Evolutionary conservation across 1,284 basidiomycete genomes (phyloP).

Genomic region (Papiliotrema laurentii): DNA sequence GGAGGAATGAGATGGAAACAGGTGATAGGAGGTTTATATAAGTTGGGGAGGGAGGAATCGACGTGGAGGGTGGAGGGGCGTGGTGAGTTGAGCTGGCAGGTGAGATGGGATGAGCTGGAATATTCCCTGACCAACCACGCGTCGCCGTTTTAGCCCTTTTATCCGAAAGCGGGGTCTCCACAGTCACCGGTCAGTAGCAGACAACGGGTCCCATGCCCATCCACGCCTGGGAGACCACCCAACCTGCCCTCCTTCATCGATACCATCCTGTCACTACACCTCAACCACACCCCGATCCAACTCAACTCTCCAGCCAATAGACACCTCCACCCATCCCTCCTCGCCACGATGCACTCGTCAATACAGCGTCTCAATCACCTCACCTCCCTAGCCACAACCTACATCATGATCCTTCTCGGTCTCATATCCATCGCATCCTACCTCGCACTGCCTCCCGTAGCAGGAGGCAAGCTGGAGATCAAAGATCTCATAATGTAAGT

Average conservation of each 20-base stretch:
- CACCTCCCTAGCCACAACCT: conserved; percentile 45
- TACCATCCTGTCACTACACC: background rate
- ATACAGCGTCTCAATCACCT: conserved; percentile 45
- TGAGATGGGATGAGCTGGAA: too few relatives aligned
- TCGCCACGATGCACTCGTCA: conserved; percentile 43
- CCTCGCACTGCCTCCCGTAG: conserved; percentile 21
- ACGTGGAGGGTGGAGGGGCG: background rate
- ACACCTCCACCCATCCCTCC: background rate
- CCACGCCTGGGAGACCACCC: too few relatives aligned
- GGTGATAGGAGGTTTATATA: conserved; percentile 3
- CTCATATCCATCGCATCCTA: conserved; percentile 13
- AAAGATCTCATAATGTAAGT: conserved; percentile 45
- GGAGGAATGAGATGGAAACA: conserved; percentile 9
- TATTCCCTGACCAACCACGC: too few relatives aligned
- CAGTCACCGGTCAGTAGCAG: too few relatives aligned
- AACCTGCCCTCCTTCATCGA: background rate
- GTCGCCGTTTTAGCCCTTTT: too few relatives aligned
- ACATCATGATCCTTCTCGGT: conserved; percentile 44
- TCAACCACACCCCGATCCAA: background rate
- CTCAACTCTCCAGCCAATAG: background rate
- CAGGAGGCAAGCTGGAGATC: conserved; percentile 34
- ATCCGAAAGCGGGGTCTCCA: too few relatives aligned
- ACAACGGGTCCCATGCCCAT: too few relatives aligned
- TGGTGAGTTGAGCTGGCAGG: too few relatives aligned
- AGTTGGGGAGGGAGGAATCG: background rate